Evolutionary conservation across 345 rosid species (phyloP).

Genomic region (Gossypium ekmanianum): DNA sequence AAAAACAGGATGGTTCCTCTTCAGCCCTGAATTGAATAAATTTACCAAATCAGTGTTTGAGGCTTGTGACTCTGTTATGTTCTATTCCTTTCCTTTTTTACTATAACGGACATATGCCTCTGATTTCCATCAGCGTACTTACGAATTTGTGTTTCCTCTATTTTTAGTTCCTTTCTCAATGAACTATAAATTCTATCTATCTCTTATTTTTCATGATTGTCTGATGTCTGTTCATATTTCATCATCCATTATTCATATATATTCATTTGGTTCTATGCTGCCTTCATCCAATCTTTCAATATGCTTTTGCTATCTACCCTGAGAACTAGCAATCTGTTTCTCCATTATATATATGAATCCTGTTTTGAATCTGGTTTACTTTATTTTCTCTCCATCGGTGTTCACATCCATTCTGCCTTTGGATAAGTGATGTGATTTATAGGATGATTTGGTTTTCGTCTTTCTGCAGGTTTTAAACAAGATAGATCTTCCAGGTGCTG

Average conservation of each 20-base stretch:
- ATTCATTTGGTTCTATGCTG: not conserved
- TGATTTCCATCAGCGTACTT: not conserved
- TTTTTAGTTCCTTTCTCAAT: not conserved
- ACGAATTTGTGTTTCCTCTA: not conserved
- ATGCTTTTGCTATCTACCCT: not conserved
- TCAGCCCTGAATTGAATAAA: not conserved
- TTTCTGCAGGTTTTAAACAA: conserved; percentile 79
- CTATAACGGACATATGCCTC: not conserved
- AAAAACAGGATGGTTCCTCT: not conserved
- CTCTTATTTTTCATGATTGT: not conserved
- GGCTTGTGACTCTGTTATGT: not conserved
- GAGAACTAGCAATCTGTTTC: not conserved
- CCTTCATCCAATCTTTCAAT: not conserved
- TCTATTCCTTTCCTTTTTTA: not conserved
- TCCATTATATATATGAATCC: not conserved
- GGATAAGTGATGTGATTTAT: not conserved
- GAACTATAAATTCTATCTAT: not conserved
- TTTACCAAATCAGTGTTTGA: not conserved
- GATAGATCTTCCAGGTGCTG: conserved; percentile 98
- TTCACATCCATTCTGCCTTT: not conserved
- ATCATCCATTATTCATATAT: not conserved
- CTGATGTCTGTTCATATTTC: not conserved
- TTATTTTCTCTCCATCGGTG: not conserved
- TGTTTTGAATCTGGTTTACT: not conserved
- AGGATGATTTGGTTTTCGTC: not conserved